Conservation (phyloP, 1,139 yeast species). For the Lodderomyces theae region DNA sequence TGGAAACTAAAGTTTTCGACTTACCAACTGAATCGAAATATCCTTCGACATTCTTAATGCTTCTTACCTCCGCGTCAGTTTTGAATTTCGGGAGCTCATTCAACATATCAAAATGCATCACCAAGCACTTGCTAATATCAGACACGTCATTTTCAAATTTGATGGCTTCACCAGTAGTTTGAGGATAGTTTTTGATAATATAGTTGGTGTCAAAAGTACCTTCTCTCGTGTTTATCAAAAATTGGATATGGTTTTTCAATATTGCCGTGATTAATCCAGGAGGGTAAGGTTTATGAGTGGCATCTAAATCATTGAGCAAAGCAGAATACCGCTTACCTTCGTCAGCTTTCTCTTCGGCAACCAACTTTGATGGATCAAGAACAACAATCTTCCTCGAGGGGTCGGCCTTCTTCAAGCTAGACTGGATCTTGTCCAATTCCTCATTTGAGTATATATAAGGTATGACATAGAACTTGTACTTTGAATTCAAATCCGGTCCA, state of each 20-base stretch:
- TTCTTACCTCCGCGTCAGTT: conserved; percentile 29
- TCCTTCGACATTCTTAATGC: conserved; percentile 44
- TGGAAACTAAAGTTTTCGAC: conserved; percentile 22
- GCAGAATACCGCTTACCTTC: conserved; percentile 40
- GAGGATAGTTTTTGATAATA: conserved; percentile 54
- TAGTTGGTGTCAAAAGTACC: conserved; percentile 46
- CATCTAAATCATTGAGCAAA: conserved; percentile 41
- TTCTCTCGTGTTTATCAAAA: conserved; percentile 38
- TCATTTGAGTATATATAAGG: conserved; percentile 36
- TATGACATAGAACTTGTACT: conserved; percentile 41
- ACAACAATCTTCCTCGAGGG: conserved; percentile 39
- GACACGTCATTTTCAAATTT: conserved; percentile 59
- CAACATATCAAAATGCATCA: conserved; percentile 30
- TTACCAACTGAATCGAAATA: conserved; percentile 62
- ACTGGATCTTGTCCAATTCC: conserved; percentile 20
- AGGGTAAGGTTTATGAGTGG: conserved; percentile 42
- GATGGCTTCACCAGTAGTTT: conserved; percentile 58
- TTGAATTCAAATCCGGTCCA: conserved; percentile 23
- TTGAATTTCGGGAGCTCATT: conserved; percentile 23
- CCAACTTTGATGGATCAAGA: conserved; percentile 45
- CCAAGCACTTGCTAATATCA: conserved; percentile 40
- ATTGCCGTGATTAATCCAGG: conserved; percentile 59
- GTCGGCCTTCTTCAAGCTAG: conserved; percentile 17
- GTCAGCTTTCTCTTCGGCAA: conserved; percentile 42
- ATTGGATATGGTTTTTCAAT: conserved; percentile 45